A percentile compares a stretch with the other conserved stretches of the same genome.
phyloP scores from a whole-genome alignment of 2,329 filamentous ascomycete species.

The Talaromyces sp. region DNA sequence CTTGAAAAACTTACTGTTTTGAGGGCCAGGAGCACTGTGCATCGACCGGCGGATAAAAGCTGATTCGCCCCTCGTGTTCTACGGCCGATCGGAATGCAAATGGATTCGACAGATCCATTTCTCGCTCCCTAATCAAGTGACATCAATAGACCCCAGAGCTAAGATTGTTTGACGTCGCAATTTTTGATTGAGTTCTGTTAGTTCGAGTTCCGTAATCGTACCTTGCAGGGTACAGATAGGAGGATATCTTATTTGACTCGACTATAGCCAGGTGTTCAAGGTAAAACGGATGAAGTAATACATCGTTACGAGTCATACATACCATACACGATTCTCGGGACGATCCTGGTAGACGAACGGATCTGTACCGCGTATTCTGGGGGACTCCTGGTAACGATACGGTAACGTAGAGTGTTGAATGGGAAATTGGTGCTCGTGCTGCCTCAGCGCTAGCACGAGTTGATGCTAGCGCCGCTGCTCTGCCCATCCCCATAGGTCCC shows the following conservation, averaged over 20 bases:
- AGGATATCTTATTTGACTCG: background rate
- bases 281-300: conserved; percentile 30
- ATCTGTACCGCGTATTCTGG: background rate
- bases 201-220: background rate
- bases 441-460: conserved; percentile 2
- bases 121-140: background rate
- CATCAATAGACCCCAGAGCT: background rate
- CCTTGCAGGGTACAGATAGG: background rate
- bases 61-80: background rate
- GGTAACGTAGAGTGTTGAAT: background rate
- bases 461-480: conserved; percentile 5
- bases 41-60: no score
- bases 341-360: background rate
- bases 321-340: background rate
- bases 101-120: background rate
- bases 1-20: background rate
- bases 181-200: background rate
- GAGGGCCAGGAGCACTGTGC: background rate
- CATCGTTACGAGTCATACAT: background rate
- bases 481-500: conserved; percentile 14
- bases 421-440: conserved; percentile 3
- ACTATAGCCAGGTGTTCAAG: conserved; percentile 35
- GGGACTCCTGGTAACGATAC: background rate
- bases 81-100: background rate
- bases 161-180: background rate